Evolutionary conservation across 2,329 filamentous ascomycete species (phyloP).

Genomic region (Arthrinium puccinioides): DNA sequence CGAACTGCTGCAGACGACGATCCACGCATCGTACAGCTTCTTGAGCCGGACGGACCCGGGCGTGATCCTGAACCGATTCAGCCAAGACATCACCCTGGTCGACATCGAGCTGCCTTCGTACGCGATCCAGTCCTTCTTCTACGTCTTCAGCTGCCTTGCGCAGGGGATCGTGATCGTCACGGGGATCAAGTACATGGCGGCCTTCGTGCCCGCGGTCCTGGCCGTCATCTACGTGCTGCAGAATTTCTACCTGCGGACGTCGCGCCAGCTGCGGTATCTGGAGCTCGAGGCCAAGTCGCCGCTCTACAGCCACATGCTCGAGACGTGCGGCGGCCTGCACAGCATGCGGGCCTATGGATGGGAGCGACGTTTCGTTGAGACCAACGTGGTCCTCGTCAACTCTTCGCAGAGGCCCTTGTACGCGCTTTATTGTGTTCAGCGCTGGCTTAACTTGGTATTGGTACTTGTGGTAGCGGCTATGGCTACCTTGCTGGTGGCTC

Average conservation of each 20-base stretch:
- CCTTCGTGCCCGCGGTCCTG: background rate
- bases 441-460: conserved; percentile 20
- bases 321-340: background rate
- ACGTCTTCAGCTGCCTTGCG: background rate
- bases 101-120: background rate
- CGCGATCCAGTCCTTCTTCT: background rate
- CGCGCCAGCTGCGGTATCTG: conserved; percentile 1
- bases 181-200: background rate
- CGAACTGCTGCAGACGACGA: background rate
- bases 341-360: background rate
- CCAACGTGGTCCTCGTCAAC: background rate
- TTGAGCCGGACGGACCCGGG: background rate
- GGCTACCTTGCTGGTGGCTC: too few species aligned
- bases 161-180: background rate
- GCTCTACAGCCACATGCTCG: background rate
- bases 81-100: background rate
- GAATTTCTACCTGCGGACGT: conserved; percentile 2
- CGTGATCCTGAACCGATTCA: background rate
- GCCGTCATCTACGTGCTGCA: conserved; percentile 21
- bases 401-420: conserved; percentile 2
- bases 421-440: background rate
- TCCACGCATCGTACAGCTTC: background rate
- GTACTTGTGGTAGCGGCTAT: too few species aligned
- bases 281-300: conserved; percentile 1
- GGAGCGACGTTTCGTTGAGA: background rate